Conservation (phyloP, 2,329 filamentous ascomycete species). For the Colletotrichum sp. region DNA sequence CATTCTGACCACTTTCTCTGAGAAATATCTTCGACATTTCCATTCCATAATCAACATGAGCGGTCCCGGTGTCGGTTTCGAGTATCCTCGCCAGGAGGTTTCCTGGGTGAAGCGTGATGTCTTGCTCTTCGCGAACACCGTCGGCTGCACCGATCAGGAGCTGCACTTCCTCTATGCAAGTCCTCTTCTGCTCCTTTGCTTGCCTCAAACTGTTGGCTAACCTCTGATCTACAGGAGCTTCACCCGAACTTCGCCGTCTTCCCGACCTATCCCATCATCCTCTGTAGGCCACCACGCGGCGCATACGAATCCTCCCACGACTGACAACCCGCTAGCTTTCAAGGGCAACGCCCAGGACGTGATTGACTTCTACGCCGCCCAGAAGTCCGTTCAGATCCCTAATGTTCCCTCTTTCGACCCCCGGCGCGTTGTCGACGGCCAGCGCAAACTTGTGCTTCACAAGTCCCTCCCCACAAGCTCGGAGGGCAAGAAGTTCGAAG, state of each 20-base stretch:
- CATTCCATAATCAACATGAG: conserved; percentile 9
- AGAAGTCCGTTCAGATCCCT: conserved; percentile 71
- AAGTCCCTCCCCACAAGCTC: conserved; percentile 77
- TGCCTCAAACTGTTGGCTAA: not conserved
- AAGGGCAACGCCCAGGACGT: conserved; percentile 79
- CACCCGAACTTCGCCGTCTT: conserved; percentile 88
- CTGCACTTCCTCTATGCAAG: conserved; percentile 90
- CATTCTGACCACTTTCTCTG: not conserved
- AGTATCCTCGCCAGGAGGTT: conserved; percentile 78
- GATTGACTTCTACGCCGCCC: conserved; percentile 81
- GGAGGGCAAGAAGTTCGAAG: conserved; percentile 75
- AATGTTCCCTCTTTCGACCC: conserved; percentile 79
- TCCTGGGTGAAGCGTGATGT: conserved; percentile 89
- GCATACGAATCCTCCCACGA: not conserved
- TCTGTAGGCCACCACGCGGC: conserved; percentile 59
- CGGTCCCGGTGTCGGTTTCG: conserved; percentile 71
- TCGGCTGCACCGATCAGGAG: conserved; percentile 85
- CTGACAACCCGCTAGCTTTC: conserved; percentile 59
- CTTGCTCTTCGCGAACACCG: conserved; percentile 88
- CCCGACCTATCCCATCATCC: conserved; percentile 84
- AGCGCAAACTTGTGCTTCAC: conserved; percentile 79
- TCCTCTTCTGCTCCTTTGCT: conserved; percentile 1
- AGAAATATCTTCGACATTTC: not conserved
- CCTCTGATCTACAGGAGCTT: conserved; percentile 67
- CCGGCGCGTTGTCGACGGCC: conserved; percentile 79